phyloP scores from a whole-genome alignment of 2,329 filamentous ascomycete species.

The Zymoseptoria tritici region DNA sequence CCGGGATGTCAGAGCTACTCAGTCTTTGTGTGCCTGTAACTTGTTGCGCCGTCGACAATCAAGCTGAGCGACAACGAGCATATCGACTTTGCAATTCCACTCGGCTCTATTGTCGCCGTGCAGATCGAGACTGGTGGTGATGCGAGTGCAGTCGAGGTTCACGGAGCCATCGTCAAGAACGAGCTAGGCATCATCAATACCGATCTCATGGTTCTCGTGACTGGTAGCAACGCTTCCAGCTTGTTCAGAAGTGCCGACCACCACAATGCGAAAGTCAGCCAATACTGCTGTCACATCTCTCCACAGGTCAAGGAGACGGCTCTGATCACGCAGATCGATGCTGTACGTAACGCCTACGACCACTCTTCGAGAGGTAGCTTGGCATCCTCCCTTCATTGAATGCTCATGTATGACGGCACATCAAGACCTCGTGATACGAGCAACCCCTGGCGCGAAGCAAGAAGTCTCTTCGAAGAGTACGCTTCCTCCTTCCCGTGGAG shows the following conservation, averaged over 20 bases:
- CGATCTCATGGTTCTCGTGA: too few relatives aligned
- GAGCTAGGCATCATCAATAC: too few relatives aligned
- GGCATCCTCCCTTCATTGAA: not conserved
- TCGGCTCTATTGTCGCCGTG: too few relatives aligned
- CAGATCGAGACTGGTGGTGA: too few relatives aligned
- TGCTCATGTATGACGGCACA: not conserved
- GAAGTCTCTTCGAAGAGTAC: not conserved
- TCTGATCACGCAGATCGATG: not conserved
- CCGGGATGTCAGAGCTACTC: not conserved
- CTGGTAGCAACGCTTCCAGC: too few relatives aligned
- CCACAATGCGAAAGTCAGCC: too few relatives aligned
- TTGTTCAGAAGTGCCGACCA: too few relatives aligned
- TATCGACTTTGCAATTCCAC: too few relatives aligned
- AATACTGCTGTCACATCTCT: not conserved
- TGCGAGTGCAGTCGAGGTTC: too few relatives aligned
- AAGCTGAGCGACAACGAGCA: too few relatives aligned
- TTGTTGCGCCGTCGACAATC: too few relatives aligned
- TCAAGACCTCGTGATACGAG: not conserved
- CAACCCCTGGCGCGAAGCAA: not conserved
- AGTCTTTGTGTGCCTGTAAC: not conserved
- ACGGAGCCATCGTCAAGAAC: too few relatives aligned
- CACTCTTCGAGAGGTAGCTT: not conserved
- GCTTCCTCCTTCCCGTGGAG: not conserved
- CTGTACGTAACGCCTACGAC: not conserved
- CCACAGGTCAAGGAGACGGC: not conserved